These are phyloP conservation scores for Colletotrichum endophyticum DNA, from an alignment of 2,329 filamentous ascomycete genomes.

Conservation along the genomic window DNA sequence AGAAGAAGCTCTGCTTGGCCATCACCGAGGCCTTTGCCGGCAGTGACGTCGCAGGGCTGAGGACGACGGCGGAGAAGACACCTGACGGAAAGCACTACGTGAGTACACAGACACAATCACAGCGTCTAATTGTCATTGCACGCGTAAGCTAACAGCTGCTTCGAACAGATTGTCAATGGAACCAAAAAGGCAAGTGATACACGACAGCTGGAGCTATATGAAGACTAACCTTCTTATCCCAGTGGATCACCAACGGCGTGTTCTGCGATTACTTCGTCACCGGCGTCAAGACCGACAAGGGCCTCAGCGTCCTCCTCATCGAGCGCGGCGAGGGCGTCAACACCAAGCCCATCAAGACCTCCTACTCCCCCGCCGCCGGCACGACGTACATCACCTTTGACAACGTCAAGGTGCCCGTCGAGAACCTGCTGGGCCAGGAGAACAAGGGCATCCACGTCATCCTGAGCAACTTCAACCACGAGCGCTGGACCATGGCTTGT, in stretches of 20 bases:
- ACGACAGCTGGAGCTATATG: neutral
- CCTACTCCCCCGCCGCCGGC: slow-evolving; percentile 79
- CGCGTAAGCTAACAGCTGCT: neutral
- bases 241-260: slow-evolving; percentile 68
- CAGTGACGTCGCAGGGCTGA: slow-evolving; percentile 78
- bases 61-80: slow-evolving; percentile 80
- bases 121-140: neutral
- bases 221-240: neutral
- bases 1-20: slow-evolving; percentile 88
- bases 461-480: slow-evolving; percentile 88
- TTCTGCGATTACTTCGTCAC: slow-evolving; percentile 86
- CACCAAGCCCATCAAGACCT: slow-evolving; percentile 80
- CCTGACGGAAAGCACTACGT: slow-evolving; percentile 75
- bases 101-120: slow-evolving; percentile 39
- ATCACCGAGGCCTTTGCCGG: slow-evolving; percentile 91
- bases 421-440: slow-evolving; percentile 80
- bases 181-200: slow-evolving; percentile 64
- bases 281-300: slow-evolving; percentile 79
- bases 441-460: slow-evolving; percentile 88
- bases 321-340: slow-evolving; percentile 76
- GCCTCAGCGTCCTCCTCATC: slow-evolving; percentile 78
- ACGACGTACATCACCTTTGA: slow-evolving; percentile 84
- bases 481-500: slow-evolving; percentile 78
- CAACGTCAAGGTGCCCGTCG: slow-evolving; percentile 83
- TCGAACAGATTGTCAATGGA: slow-evolving; percentile 62